A percentile compares a stretch with the other conserved stretches of the same genome.
These are phyloP conservation scores for Lasiosphaeria hispida DNA, from an alignment of 495 filamentous ascomycete genomes.

Conservation along the genomic window DNA sequence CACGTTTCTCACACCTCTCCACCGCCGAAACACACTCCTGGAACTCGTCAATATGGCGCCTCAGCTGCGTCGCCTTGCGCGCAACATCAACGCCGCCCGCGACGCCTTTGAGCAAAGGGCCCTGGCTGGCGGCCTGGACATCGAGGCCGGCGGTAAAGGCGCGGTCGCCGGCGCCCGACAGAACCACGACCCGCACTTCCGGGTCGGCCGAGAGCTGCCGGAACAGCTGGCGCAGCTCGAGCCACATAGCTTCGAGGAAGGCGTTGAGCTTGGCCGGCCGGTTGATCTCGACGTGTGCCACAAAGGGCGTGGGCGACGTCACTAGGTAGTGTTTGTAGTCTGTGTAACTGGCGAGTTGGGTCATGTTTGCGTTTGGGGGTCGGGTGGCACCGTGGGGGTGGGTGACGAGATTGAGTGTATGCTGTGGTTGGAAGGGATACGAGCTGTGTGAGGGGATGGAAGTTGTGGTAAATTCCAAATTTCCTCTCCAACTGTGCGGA, in stretches of 20 bases:
- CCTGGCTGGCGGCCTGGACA: conserved; percentile 61
- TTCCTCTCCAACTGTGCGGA: too few species aligned
- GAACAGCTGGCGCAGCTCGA: conserved; percentile 74
- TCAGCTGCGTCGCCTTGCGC: conserved; percentile 61
- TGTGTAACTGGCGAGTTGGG: conserved; percentile 31
- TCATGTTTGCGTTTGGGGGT: conserved; percentile 15
- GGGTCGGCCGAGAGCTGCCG: conserved; percentile 67
- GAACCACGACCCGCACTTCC: conserved; percentile 71
- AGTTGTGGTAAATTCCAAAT: too few species aligned
- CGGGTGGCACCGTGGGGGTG: not conserved
- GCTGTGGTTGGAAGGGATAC: not conserved
- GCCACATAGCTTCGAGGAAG: conserved; percentile 89
- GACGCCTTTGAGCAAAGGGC: conserved; percentile 30
- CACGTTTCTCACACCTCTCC: conserved; percentile 87
- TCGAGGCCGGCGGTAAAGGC: conserved; percentile 88
- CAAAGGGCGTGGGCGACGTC: conserved; percentile 64
- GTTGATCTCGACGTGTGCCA: conserved; percentile 93
- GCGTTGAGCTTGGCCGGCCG: conserved; percentile 87
- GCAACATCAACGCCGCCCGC: conserved; percentile 51
- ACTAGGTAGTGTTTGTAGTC: conserved; percentile 74
- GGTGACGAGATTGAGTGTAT: not conserved
- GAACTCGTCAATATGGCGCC: conserved; percentile 70
- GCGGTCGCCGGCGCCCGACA: conserved; percentile 77
- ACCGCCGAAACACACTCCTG: conserved; percentile 73
- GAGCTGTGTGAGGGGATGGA: too few species aligned